Evolutionary conservation across 75 land plant genomes (phyloP), one percentile per base, ranked within the genome.

Genomic region (Ceratopteris richardii): DNA sequence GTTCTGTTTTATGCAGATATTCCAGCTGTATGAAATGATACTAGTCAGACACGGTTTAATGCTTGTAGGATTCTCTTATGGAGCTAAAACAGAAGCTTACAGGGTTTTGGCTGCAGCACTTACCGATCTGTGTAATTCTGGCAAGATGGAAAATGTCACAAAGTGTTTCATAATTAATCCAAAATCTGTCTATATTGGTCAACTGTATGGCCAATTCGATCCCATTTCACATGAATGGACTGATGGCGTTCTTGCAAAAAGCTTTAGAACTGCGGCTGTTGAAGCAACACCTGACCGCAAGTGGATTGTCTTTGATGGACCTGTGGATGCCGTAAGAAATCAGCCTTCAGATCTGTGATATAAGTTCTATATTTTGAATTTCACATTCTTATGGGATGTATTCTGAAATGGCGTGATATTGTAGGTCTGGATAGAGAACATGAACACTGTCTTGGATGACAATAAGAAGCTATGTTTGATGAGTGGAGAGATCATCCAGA

Each of bases 361-460:
- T 24, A 4, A 2, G 28, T 54, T 23, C 31, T 54, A 30, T 54
- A 26, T 54, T 7, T 54, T 28, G 17, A 27, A 51, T 10, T 23
- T 51, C 18, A 11, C 7, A 18, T 51, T 51, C n/a, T n/a, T n/a
- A n/a, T 33, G 37, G 37, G 37, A 33, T 33, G 3, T 33, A 33
- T 33, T 3, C 37, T 4, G 37, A 9, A 4, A 4, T 33, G 9
- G 9, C 9, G 37, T 33, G 37, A 6, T 25, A 22, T 10, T 28
- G n/a, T 61, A 73, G 76, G 76, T 73, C 21, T 73, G 76, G 76
- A 73, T 73, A 27, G 76, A 73, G 59, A 73, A 73, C 31, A 73
- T 73, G 76, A 73, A 73, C 44, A 73, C 76, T 18, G 76, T 73
- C 19, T 46, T 73, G 27, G 76, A 73, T 55, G 76, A 73, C 60